Evolutionary conservation across 2,329 filamentous ascomycete genomes (phyloP), one percentile per base, ranked within the genome.

Genomic region (Tolypocladium tundrense): DNA sequence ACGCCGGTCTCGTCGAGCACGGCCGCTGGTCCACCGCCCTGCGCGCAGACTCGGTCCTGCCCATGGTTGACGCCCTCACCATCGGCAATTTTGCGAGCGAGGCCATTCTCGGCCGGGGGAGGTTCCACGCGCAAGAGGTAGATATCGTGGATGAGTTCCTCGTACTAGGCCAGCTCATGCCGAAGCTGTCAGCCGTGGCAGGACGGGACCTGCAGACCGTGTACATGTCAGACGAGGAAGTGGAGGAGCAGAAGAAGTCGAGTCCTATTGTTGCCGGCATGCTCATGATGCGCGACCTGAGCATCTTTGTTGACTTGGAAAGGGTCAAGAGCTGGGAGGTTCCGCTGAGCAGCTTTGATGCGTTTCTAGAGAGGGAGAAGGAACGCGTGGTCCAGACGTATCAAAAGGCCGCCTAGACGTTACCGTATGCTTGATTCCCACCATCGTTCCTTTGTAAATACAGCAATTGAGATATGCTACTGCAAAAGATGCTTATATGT

Each of bases 31-130:
- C 65, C 0, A 73, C 71, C 1, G 72, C 75, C 0, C 62, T 75
- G 27, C 62, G 61, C 0, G 63, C 66, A 0, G 69, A 72, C n/a
- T 73, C 70, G 0, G 14, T 65, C 1, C 59, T 82, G 1, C 73
- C 77, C 1, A 65, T 79, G 60, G 67, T 79, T 7, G 78, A 80
- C 61, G 70, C 73, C 0, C 67, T 73, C 7, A 79, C 81, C 35
- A 78, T 82, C 52, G 80, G 75, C 0, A 67, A 62, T 9, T 78
- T 80, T 61, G 72, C 71, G 4, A 69, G 70, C 8, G 74, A 73
- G 0, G 77, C 76, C 0, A 68, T 82, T 21, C 61, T 74, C 1
- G 67, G 79, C 3, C 73, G 77, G 0, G 60, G 45, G 11, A 68
- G 67, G 45, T 82, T 79, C 59, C 54, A 72, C 35, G 65, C 63